Percentiles rank a stretch among this genome's conserved stretches.
Conservation (phyloP, 2,329 filamentous ascomycete genomes). For the Clarireedia sp. region DNA sequence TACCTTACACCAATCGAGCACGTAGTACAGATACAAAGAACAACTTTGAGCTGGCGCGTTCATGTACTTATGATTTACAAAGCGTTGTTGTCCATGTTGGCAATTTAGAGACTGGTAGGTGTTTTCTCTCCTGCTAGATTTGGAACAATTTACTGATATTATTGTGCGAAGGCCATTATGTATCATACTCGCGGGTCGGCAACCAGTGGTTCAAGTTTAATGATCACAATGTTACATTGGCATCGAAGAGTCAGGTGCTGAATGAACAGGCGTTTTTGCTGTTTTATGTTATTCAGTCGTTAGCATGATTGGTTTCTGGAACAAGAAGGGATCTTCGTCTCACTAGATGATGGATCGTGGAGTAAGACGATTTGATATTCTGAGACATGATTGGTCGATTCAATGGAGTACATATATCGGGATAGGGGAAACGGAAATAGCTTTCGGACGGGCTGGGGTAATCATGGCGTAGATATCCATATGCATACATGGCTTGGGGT, state of each 20-base stretch:
- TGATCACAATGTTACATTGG: conserved; percentile 83
- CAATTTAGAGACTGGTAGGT: conserved; percentile 69
- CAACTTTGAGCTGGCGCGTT: conserved; percentile 48
- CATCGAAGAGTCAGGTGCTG: conserved; percentile 76
- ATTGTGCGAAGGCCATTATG: conserved; percentile 1
- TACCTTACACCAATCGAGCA: conserved; percentile 73
- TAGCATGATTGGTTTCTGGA: conserved; percentile 34
- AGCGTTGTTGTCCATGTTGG: conserved; percentile 91
- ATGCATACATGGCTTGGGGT: too few species aligned
- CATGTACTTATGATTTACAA: conserved; percentile 76
- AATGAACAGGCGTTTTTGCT: conserved; percentile 81
- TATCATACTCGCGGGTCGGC: conserved; percentile 12
- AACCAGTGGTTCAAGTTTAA: conserved; percentile 88
- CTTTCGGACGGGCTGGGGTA: too few species aligned
- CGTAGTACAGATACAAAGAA: conserved; percentile 42
- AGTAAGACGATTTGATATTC: background rate
- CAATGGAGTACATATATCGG: too few species aligned
- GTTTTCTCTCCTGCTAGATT: background rate
- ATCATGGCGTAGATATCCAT: too few species aligned
- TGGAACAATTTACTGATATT: too few species aligned
- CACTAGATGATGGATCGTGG: background rate
- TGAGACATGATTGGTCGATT: too few species aligned
- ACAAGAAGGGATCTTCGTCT: too few species aligned
- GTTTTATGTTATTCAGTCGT: conserved; percentile 69
- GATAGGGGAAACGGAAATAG: too few species aligned